Base-by-base conservation (phyloP, 2,329 filamentous ascomycete genomes). In the Xylariaceae sp. region DNA sequence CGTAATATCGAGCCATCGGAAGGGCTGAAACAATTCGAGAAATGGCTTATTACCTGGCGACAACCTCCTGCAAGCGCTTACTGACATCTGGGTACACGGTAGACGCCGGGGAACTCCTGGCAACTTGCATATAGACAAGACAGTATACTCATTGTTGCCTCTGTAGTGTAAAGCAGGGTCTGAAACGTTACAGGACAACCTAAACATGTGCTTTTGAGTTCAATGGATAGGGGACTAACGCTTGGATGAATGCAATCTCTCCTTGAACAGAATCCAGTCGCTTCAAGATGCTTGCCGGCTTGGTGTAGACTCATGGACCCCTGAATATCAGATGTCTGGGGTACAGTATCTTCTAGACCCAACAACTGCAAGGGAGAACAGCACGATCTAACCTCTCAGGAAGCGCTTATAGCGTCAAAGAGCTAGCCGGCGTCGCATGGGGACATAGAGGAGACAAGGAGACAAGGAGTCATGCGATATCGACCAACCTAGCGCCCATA, bases 191-290 rank as follows among this genome's bases (percentile, higher is more conserved):
- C 50, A 26, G 61, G 52, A 46, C 48, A 49, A 60, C 44, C 57
- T 56, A 61, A 61, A 55, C 54, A 58, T 51, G 52, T 48, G 40
- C 41, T 51, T 29, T 57, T 52, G 40, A 51, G 19, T 4, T 46
- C 48, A 52, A 44, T 61, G 54, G 56, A 50, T n/a, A n/a, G 20
- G 43, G 43, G 18, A 48, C 41, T 57, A 48, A 56, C 47, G 42
- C 60, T 56, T 57, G 42, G 46, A 40, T 21, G 32, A 50, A 57
- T 41, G 50, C 9, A 56, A 55, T 56, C 53, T 60, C 61, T 45
- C 54, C 62, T 63, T 46, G 58, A 64, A 59, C 54, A 54, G 46
- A 44, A 57, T 62, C 63, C 64, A 65, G 64, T 60, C 58, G 44
- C 52, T 50, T 61, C 56, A 58, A 51, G 40, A 50, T 52, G 43